These are phyloP conservation scores for Blastobotrys muscicola DNA, from an alignment of 805 yeast species.

Conservation along the genomic window DNA sequence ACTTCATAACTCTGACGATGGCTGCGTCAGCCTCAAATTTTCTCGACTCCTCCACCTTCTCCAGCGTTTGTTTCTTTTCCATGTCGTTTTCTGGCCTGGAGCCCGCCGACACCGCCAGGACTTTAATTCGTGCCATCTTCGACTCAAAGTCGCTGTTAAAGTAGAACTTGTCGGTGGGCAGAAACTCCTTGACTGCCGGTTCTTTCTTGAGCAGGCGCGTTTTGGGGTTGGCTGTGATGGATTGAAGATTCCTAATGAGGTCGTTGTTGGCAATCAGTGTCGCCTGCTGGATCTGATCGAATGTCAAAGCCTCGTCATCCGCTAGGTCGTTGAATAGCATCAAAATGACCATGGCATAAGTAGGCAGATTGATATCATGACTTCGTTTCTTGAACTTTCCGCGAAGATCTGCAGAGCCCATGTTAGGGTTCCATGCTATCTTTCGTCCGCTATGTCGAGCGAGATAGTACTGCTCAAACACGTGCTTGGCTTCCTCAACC, in stretches of 20 bases:
- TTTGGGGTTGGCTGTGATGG: slow-evolving; percentile 76
- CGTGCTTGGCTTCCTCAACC: slow-evolving; percentile 33
- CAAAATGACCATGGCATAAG: slow-evolving; percentile 72
- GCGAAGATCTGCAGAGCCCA: slow-evolving; percentile 74
- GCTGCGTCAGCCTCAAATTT: slow-evolving; percentile 72
- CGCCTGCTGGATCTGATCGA: slow-evolving; percentile 48
- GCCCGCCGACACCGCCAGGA: slow-evolving; percentile 51
- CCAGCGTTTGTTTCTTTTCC: slow-evolving; percentile 42
- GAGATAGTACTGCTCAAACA: slow-evolving; percentile 45
- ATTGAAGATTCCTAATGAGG: slow-evolving; percentile 65
- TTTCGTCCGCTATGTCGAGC: slow-evolving; percentile 48
- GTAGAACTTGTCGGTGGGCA: slow-evolving; percentile 50
- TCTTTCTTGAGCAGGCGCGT: slow-evolving; percentile 63
- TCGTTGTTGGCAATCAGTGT: slow-evolving; percentile 71
- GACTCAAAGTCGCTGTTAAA: slow-evolving; percentile 63
- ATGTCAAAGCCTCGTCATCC: slow-evolving; percentile 37
- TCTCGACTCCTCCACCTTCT: slow-evolving; percentile 53
- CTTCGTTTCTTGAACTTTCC: slow-evolving; percentile 57
- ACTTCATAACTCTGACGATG: slow-evolving; percentile 77
- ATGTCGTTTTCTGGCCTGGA: slow-evolving; percentile 41
- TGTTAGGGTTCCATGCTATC: slow-evolving; percentile 69
- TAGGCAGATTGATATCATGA: slow-evolving; percentile 72
- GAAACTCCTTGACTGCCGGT: slow-evolving; percentile 68
- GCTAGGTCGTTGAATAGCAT: slow-evolving; percentile 57
- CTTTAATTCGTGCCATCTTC: slow-evolving; percentile 60